Evolutionary conservation across 768 basidiomycete genomes (phyloP), one percentile per base, ranked within the genome.

Genomic region (Pulveroboletus sp.): DNA sequence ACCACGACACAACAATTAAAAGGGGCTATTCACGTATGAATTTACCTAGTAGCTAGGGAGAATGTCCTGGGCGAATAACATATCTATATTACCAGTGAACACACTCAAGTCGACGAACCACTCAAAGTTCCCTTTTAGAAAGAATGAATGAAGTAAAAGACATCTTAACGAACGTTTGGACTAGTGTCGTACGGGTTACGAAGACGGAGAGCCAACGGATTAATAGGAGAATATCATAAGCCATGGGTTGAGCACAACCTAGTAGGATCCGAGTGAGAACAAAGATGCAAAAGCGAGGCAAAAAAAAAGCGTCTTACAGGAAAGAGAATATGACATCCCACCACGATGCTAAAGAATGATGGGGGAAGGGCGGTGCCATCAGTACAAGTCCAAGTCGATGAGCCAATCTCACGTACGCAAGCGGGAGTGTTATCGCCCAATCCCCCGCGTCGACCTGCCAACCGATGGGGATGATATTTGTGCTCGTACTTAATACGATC

Each of bases 171-270:
- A 39, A n/a, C 10, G 36, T 21, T 21, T 21, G 21, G 21, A 21
- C 2, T 21, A 21, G 21, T 28, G 31, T 31, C 32, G 32, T 32
- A 32, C 31, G 31, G 31, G 11, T 8, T 13, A 13, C 31, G 31
- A 31, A 31, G 27, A 31, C 11, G 31, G 31, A 31, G 31, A 11
- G 11, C 17, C 33, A 35, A 15, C 10, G 5, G 3, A 43, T 65
- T 51, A 67, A 30, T 78, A 80, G 0, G 82, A 84, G 69, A 92
- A 92, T 48, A 89, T 86, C 85, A 89, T 89, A 46, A 92, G 72
- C 85, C 86, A 89, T 0, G 89, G 91, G 59, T 93, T 93, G 44
- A 93, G 77, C 18, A 90, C 83, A 54, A 94, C 84, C 77, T 86
- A 17, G 8, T 27, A 27, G 21, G 42, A 53, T 74, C 71, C 42